Conservation (phyloP, 2,329 filamentous ascomycete genomes). For the Aspergillus sp. region DNA sequence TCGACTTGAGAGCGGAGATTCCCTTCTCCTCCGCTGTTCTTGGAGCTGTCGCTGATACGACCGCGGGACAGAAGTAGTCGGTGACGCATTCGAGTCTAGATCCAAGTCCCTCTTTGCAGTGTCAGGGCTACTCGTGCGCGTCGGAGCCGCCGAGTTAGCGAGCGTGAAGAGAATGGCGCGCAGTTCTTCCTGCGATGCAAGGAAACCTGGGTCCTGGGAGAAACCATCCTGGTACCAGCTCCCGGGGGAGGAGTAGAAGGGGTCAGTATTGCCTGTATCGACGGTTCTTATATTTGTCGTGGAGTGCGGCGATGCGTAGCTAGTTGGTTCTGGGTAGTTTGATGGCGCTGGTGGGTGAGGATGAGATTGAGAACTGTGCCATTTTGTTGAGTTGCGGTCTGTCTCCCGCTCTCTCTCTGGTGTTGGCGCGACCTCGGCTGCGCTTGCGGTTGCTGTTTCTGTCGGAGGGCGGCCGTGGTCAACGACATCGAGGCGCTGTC, state of each 20-base stretch:
- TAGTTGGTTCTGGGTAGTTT: no score
- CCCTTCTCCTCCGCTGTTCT: slow-evolving; percentile 1
- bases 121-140: slow-evolving; percentile 39
- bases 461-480: no score
- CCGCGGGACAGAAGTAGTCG: not conserved
- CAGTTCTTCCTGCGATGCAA: slow-evolving; percentile 48
- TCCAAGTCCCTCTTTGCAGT: slow-evolving; percentile 13
- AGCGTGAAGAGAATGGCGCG: slow-evolving; percentile 46
- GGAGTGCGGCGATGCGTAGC: no score
- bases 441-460: no score
- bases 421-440: no score
- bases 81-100: not conserved
- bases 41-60: not conserved
- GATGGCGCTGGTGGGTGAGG: no score
- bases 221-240: slow-evolving; percentile 31
- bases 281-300: no score
- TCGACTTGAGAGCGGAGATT: slow-evolving; percentile 30
- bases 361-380: no score
- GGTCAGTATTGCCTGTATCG: not conserved
- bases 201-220: slow-evolving; percentile 43
- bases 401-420: no score
- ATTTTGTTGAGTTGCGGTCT: no score
- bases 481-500: slow-evolving; percentile 2
- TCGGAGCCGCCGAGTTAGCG: slow-evolving; percentile 46
- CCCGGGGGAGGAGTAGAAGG: slow-evolving; percentile 10